Percentiles rank a stretch among this genome's conserved stretches.
phyloP scores from a whole-genome alignment of 1,284 basidiomycete genomes.

The Stereum hirsutum region DNA sequence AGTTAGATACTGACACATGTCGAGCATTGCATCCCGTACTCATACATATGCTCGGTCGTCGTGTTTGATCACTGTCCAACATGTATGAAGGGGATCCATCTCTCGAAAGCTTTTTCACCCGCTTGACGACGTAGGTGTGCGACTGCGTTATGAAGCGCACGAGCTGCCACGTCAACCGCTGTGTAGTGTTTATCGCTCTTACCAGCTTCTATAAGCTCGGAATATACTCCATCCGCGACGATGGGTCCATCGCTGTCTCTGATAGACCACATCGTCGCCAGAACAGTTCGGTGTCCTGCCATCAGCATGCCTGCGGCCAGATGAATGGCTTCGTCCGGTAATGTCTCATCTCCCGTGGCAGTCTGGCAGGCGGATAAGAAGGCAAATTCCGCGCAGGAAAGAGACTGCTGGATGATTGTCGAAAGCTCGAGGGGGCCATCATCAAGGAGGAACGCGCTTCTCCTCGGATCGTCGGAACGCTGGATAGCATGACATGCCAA shows the following conservation, averaged over 20 bases:
- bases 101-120: constrained; percentile 11
- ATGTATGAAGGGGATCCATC: constrained; percentile 21
- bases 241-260: not conserved
- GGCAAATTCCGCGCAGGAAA: constrained; percentile 5
- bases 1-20: too few relatives aligned
- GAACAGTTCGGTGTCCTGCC: constrained; percentile 13
- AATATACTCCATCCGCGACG: constrained; percentile 8
- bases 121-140: constrained; percentile 10
- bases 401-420: not conserved
- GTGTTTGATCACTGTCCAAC: constrained; percentile 12
- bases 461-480: not conserved
- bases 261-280: constrained; percentile 17
- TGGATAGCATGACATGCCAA: constrained; percentile 4
- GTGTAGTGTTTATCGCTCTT: not conserved
- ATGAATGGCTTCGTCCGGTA: constrained; percentile 15
- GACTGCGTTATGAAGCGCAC: constrained; percentile 12
- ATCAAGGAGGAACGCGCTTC: constrained; percentile 1
- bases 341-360: constrained; percentile 12
- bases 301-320: constrained; percentile 18
- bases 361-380: constrained; percentile 20
- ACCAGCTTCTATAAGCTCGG: not conserved
- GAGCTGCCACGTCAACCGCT: not conserved
- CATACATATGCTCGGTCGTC: too few relatives aligned
- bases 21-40: too few relatives aligned
- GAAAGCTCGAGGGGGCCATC: not conserved